Evolutionary conservation across 768 basidiomycete genomes (phyloP).

Genomic region (Chalciporus pseudorubinellus): DNA sequence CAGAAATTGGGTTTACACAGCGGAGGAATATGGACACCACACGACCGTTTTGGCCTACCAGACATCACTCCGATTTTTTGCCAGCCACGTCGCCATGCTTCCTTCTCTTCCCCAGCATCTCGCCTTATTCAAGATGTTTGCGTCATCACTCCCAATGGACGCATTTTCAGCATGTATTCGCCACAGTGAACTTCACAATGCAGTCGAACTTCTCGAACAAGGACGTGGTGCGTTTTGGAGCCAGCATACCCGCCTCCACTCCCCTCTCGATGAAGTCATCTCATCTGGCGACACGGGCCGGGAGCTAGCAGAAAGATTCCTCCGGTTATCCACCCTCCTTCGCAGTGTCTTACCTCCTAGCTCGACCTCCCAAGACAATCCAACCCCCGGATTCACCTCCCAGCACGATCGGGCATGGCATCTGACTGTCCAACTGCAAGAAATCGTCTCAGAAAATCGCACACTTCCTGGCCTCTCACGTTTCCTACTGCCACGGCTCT

Average conservation of each 20-base stretch:
- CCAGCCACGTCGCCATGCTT: too few species aligned
- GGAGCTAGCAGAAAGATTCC: neutral
- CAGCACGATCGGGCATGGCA: neutral
- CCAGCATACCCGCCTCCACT: conserved; percentile 16
- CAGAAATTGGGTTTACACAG: too few species aligned
- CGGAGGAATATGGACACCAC: too few species aligned
- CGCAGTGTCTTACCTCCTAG: neutral
- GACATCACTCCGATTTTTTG: too few species aligned
- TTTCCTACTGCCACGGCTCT: conserved; percentile 26
- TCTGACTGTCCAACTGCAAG: neutral
- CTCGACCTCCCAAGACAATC: neutral
- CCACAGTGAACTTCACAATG: conserved; percentile 3
- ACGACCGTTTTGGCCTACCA: too few species aligned
- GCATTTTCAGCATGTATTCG: conserved; percentile 15
- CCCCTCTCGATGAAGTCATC: conserved; percentile 1
- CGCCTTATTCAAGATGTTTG: neutral
- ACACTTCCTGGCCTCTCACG: conserved; percentile 18
- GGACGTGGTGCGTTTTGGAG: conserved; percentile 30
- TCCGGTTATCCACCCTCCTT: neutral
- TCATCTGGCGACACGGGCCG: neutral
- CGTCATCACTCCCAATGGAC: conserved; percentile 2
- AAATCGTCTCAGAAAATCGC: conserved; percentile 14
- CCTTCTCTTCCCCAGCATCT: conserved; percentile 1
- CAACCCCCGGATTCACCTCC: too few species aligned
- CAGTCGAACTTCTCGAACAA: conserved; percentile 34